Base-by-base conservation (phyloP, 352 stramenopile species). In the Phytopythium chamaehyphon region DNA sequence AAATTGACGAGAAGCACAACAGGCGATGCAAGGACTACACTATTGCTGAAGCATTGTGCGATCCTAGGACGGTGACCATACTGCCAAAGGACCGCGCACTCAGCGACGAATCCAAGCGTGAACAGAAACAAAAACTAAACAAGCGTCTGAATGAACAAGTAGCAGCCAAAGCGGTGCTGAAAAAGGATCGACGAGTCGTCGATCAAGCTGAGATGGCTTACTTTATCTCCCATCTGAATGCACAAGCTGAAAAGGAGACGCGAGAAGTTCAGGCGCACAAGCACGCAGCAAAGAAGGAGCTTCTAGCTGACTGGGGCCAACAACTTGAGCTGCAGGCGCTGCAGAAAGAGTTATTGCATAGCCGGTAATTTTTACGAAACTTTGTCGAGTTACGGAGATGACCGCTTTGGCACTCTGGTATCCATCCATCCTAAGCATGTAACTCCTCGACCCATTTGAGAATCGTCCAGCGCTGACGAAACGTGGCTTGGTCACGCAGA, bases 141-240 rank as follows among this genome's bases (percentile, higher is more conserved):
- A 54, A 62, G 26, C 62, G 66, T 3, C 59, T 88, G 43, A 62
- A 72, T 38, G 63, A 71, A 16, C 76, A 88, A 37, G 73, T 84
- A 15, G 50, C 64, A 2, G 54, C 65, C n/a, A 80, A 79, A 40
- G 60, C 63, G 19, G 57, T 61, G 39, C 62, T 83, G 3, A 57
- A 59, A 18, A 62, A 66, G 50, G 63, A 86, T 36, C 53, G 48
- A 10, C 59, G 59, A 15, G 54, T 53, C 6, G 42, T 88, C 18
- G 76, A 88, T 37, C 72, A 80, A 24, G 70, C 71, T n/a, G 75
- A 87, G 26, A 69, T 67, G 26, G 72, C 70, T 23, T 84, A 75
- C 48, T 83, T 80, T 44, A 64, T 84, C 53, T 51, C 55, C 10
- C 70, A 85, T 49, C 59, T 88, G 18, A 54, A 65, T 21, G 43